Percentiles rank a stretch among this genome's conserved stretches.
These are phyloP conservation scores for Daldinia childiae DNA, from an alignment of 495 filamentous ascomycete species.

Conservation along the genomic window DNA sequence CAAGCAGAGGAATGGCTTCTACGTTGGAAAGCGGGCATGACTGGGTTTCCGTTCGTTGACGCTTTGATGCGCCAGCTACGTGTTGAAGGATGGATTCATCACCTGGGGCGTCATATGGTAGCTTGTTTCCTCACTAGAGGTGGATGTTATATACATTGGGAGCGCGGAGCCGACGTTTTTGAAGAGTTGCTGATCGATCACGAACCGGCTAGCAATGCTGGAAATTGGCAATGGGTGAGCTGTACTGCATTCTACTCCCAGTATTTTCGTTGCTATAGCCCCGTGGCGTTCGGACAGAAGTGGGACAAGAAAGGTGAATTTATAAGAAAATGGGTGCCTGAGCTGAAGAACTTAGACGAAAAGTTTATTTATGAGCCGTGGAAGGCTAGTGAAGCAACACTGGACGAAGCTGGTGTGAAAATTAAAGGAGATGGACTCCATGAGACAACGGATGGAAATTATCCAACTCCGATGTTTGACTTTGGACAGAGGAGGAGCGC, in stretches of 20 bases:
- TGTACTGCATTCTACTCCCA: conserved; percentile 74
- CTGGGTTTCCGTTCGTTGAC: conserved; percentile 79
- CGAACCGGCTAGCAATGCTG: conserved; percentile 72
- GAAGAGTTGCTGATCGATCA: conserved; percentile 78
- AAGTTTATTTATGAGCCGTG: conserved; percentile 81
- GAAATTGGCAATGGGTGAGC: conserved; percentile 81
- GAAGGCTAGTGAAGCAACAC: conserved; percentile 69
- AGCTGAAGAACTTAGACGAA: conserved; percentile 64
- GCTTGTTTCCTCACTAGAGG: conserved; percentile 78
- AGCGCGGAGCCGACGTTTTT: conserved; percentile 77
- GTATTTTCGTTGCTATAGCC: conserved; percentile 73
- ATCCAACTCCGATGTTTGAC: conserved; percentile 79
- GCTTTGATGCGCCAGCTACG: conserved; percentile 78
- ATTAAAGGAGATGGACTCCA: conserved; percentile 62
- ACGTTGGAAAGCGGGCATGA: conserved; percentile 70
- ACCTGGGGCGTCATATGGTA: conserved; percentile 74
- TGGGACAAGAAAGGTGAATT: conserved; percentile 71
- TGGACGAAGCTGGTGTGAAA: conserved; percentile 66
- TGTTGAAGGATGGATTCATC: conserved; percentile 77
- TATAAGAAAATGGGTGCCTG: conserved; percentile 68
- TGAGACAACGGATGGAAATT: conserved; percentile 52
- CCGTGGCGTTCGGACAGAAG: conserved; percentile 72
- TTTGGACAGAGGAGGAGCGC: conserved; percentile 65
- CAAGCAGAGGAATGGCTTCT: conserved; percentile 68
- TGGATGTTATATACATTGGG: conserved; percentile 78